Conservation (phyloP, 2,329 filamentous ascomycete species). For the Penicillium sp. region DNA sequence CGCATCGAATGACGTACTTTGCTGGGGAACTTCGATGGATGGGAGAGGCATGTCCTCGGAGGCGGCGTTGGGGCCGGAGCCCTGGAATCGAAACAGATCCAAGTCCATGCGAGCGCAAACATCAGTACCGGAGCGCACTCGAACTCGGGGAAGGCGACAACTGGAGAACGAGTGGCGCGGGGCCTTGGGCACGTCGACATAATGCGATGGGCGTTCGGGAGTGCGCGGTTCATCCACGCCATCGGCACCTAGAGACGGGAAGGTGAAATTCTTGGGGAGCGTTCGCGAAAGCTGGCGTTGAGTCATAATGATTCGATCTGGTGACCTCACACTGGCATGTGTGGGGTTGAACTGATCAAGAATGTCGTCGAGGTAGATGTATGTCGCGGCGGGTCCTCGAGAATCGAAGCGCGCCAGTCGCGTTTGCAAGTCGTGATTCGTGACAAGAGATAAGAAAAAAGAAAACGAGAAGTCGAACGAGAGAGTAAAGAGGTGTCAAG, state of each 20-base stretch:
- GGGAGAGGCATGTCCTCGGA: constrained; percentile 45
- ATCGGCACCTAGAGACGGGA: constrained; percentile 33
- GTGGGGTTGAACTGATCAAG: neutral
- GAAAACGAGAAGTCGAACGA: constrained; percentile 22
- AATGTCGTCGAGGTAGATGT: constrained; percentile 7
- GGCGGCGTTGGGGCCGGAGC: constrained; percentile 21
- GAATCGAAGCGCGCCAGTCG: constrained; percentile 18
- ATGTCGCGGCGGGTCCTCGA: constrained; percentile 7
- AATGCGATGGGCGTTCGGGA: constrained; percentile 45
- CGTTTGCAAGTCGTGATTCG: constrained; percentile 26
- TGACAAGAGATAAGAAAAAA: constrained; percentile 13
- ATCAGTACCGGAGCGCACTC: constrained; percentile 43
- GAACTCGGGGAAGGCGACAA: constrained; percentile 45
- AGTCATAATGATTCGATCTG: constrained; percentile 36
- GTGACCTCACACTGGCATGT: constrained; percentile 8
- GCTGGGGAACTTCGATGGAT: constrained; percentile 46
- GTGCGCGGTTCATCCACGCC: constrained; percentile 44
- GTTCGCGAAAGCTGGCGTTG: constrained; percentile 50
- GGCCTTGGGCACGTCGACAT: constrained; percentile 49
- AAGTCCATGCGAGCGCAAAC: constrained; percentile 41
- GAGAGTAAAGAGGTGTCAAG: constrained; percentile 18
- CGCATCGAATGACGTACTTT: constrained; percentile 32
- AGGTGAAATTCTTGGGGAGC: constrained; percentile 53
- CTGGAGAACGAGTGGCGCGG: constrained; percentile 49
- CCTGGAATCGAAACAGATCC: constrained; percentile 37